Base-by-base conservation (phyloP, 2,329 filamentous ascomycete species). In the Curvularia eragrostidis region DNA sequence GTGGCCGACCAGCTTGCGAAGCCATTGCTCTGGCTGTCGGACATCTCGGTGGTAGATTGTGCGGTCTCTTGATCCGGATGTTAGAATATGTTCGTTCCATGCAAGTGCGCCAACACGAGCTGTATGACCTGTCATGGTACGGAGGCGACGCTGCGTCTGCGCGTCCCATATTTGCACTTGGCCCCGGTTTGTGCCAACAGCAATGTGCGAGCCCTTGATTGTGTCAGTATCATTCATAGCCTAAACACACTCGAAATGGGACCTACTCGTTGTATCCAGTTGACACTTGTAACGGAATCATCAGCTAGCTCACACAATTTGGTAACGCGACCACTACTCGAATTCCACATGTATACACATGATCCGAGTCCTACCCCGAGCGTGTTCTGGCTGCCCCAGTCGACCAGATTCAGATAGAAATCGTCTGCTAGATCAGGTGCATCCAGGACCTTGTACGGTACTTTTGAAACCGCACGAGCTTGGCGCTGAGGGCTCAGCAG, bases 321-420 rank as follows among this genome's bases (percentile, higher is more conserved):
- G 59, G 93, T 96, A 2, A 99, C 95, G 63, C 91, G 87, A 62
- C 94, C 95, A 7, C 90, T 90, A 66, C 92, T 88, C 4, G 93
- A 95, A 75, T 97, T 97, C 95, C 95, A 99, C 87, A 98, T 95
- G 74, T 98, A 99, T 5, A 99, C 95, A 66, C 91, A 96, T 18
- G 90, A 91, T 18, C 93, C 93, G 24, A 99, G 81, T 0, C 95
- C 95, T 42, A 99, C 95, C 6, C 94, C 95, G 10, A 99, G 83
- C 8, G 97, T 90, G 75, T 98, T 97, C 66, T 91, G 93, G 69
- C 91, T 96, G 42, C 95, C 95, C 95, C 95, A 99, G 72, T 99
- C 95, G 3, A 99, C 94, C 24, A 99, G 81, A 70, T 99, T 99
- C 34, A 99, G 83, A 71, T 99, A 99, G 77, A 98, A 99, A 74